phyloP scores from a whole-genome alignment of 176 grass and related monocot genomes.

The Chrysopogon serrulatus region DNA sequence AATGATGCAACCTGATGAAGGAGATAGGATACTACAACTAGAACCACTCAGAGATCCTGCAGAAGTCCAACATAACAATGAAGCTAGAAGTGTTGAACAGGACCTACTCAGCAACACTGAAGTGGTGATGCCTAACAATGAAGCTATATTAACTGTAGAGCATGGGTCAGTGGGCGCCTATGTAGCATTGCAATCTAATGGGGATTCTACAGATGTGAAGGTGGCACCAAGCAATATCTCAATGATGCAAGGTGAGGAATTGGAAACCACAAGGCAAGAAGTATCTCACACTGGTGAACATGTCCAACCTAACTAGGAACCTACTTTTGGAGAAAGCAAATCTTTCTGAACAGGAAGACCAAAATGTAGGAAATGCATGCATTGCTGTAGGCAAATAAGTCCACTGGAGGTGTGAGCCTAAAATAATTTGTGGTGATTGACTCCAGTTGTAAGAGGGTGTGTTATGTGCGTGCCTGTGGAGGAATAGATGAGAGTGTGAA shows the following conservation, averaged over 20 bases:
- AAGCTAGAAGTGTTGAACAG: not conserved
- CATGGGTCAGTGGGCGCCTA: not conserved
- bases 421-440: not conserved
- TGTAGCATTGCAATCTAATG: not conserved
- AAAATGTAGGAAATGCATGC: not conserved
- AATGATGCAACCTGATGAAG: not conserved
- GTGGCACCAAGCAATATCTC: not conserved
- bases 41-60: not conserved
- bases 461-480: too few species aligned
- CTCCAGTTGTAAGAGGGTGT: not conserved
- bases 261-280: not conserved
- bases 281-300: not conserved
- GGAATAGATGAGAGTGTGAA: not conserved
- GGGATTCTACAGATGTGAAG: slow-evolving; percentile 5
- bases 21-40: not conserved
- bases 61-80: not conserved
- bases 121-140: not conserved
- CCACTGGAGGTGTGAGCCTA: not conserved
- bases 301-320: not conserved
- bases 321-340: not conserved
- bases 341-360: not conserved
- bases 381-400: not conserved
- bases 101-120: not conserved
- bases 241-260: not conserved
- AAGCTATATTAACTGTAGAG: not conserved